Base-by-base conservation (phyloP, 2,329 filamentous ascomycete species). In the Epichloe sylvatica region DNA sequence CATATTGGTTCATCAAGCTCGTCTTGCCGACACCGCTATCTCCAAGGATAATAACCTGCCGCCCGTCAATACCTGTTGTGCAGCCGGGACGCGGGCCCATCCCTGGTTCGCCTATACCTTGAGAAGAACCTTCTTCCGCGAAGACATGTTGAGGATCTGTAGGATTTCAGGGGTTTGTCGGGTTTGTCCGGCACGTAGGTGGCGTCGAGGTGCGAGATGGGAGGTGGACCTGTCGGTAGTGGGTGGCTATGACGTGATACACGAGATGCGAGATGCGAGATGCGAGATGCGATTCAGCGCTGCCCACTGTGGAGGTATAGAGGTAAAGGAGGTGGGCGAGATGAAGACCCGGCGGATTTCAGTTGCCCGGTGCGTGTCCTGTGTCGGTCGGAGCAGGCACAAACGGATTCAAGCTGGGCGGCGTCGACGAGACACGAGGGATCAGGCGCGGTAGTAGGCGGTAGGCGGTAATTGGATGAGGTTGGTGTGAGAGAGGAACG, bases 1-100 rank as follows among this genome's bases (percentile, higher is more conserved):
- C 92, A 86, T 97, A 98, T 97, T 98, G 92, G 74, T 98, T 98
- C 92, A 98, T 98, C 80, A 98, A 82, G 71, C 89, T 96, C 54
- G 92, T 98, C 79, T 98, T 98, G 68, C 92, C 92, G 55, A 98
- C 92, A 72, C 92, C 92, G 70, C 91, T 97, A 70, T 98, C 92
- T 61, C 92, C 92, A 60, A 98, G 83, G 71, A 98, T 97, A 64
- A 98, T 98, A 64, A 98, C 90, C 91, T 97, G 40, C 42, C 30
- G n/a, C 19, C 25, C 13, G 52, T 48, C 48, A 46, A 47, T 49
- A 34, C 40, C 36, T 9, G 39, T 30, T 11, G 30, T 30, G 30
- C 9, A 30, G 30, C 8, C 30, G 30, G 11, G 9, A 30, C 30
- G 30, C 9, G 30, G 30, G 30, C 9, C 30, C 9, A 30, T 3